Percentiles rank a stretch among this genome's conserved stretches.
Evolutionary conservation across 352 stramenopile species (phyloP).

Genomic region (Pythium chondricola): DNA sequence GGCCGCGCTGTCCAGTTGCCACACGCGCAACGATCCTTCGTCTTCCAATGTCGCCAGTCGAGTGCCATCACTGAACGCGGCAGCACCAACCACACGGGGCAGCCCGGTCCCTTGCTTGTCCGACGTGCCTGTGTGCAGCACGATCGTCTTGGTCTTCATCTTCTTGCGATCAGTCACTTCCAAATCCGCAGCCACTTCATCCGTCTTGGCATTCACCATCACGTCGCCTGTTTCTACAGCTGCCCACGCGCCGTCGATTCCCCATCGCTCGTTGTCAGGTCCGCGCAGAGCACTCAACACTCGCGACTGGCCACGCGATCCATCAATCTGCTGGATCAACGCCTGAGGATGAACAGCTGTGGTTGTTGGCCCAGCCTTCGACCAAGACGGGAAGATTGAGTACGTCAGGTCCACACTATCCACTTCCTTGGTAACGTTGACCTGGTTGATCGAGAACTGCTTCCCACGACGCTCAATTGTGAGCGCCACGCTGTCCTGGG

Average conservation of each 20-base stretch:
- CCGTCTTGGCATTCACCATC: slow-evolving; percentile 16
- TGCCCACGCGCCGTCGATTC: slow-evolving; percentile 22
- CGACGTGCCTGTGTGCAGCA: slow-evolving; percentile 13
- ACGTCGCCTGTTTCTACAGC: slow-evolving; percentile 11
- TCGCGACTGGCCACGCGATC: background rate
- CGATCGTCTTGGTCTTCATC: slow-evolving; percentile 34
- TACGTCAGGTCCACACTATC: slow-evolving; percentile 16
- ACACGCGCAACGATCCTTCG: slow-evolving; percentile 45
- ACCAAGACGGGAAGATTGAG: slow-evolving; percentile 25
- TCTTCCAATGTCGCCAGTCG: slow-evolving; percentile 52
- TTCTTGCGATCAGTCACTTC: slow-evolving; percentile 14
- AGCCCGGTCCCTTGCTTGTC: background rate
- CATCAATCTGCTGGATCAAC: slow-evolving; percentile 32
- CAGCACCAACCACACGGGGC: slow-evolving; percentile 32
- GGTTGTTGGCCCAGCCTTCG: background rate
- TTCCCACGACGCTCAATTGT: slow-evolving; percentile 19
- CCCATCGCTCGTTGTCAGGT: slow-evolving; percentile 14
- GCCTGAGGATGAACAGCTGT: slow-evolving; percentile 42
- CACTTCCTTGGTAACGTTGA: slow-evolving; percentile 5
- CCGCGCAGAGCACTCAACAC: slow-evolving; percentile 14
- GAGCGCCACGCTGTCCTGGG: slow-evolving; percentile 27
- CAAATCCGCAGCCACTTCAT: slow-evolving; percentile 13
- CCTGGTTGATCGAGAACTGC: slow-evolving; percentile 29
- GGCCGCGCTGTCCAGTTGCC: slow-evolving; percentile 46
- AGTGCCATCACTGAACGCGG: slow-evolving; percentile 25